Evolutionary conservation across 2,329 filamentous ascomycete species (phyloP).

Genomic region (Sarocladiaceae sp.): DNA sequence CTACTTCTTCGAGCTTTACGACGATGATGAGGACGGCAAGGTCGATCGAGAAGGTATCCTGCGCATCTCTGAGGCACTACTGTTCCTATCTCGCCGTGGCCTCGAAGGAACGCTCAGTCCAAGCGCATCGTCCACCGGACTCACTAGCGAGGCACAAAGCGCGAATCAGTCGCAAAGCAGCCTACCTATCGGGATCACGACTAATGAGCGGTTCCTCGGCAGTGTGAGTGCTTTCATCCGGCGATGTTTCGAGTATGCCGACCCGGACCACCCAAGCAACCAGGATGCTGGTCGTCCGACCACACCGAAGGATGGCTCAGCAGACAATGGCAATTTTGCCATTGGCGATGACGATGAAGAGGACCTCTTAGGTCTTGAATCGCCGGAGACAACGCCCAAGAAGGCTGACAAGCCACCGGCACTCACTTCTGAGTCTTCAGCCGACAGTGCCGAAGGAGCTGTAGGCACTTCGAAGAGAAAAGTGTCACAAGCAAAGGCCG

Average conservation of each 20-base stretch:
- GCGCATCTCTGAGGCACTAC: slow-evolving; percentile 84
- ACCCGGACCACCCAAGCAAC: slow-evolving; percentile 73
- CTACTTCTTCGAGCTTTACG: slow-evolving; percentile 97
- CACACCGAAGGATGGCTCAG: slow-evolving; percentile 21
- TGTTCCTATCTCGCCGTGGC: slow-evolving; percentile 87
- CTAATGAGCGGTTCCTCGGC: slow-evolving; percentile 82
- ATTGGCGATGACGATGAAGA: slow-evolving; percentile 67
- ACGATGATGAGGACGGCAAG: slow-evolving; percentile 83
- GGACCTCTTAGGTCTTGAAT: slow-evolving; percentile 56
- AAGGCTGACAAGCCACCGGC: slow-evolving; percentile 35
- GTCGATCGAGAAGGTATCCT: slow-evolving; percentile 94
- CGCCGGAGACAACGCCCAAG: slow-evolving; percentile 34
- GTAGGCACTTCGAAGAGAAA: slow-evolving; percentile 21
- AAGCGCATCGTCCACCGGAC: slow-evolving; percentile 50
- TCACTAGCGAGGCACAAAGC: slow-evolving; percentile 33
- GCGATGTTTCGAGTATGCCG: slow-evolving; percentile 95
- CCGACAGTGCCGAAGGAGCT: slow-evolving; percentile 11
- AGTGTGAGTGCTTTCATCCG: slow-evolving; percentile 95
- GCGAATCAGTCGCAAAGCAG: slow-evolving; percentile 27
- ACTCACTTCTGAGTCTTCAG: slow-evolving; percentile 29
- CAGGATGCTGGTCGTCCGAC: slow-evolving; percentile 27
- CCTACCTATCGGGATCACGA: slow-evolving; percentile 47
- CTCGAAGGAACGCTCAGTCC: slow-evolving; percentile 68
- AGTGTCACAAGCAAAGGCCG: slow-evolving; percentile 59
- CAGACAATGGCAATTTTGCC: slow-evolving; percentile 46